These are phyloP conservation scores for Bipolaris sorokiniana DNA, from an alignment of 2,329 filamentous ascomycete species.

Conservation along the genomic window DNA sequence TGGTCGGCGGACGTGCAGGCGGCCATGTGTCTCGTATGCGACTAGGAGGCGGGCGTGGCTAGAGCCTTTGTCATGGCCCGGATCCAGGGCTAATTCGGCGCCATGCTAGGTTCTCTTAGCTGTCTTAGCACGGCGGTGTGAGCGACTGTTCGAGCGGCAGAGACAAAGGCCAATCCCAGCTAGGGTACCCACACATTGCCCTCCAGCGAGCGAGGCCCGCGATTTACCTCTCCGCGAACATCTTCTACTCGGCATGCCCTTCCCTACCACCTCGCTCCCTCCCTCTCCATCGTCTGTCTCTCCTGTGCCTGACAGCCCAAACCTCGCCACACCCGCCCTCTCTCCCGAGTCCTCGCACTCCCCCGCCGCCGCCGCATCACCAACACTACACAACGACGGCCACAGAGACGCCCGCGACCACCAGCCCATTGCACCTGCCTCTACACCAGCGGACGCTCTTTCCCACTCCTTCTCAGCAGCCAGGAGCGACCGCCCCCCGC, in stretches of 20 bases:
- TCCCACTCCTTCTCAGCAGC: conserved; percentile 2
- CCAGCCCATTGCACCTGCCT: conserved; percentile 8
- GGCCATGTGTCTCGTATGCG: conserved; percentile 39
- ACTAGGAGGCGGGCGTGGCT: conserved; percentile 28
- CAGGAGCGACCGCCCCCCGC: conserved; percentile 18
- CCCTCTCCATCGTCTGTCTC: conserved; percentile 33
- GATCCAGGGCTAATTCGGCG: conserved; percentile 32
- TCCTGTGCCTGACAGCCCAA: conserved; percentile 17
- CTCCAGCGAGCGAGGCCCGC: conserved; percentile 39
- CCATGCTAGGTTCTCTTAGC: conserved; percentile 35
- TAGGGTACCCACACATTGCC: conserved; percentile 45
- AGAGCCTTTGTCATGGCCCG: conserved; percentile 39
- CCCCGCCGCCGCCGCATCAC: neutral
- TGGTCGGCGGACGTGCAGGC: conserved; percentile 25
- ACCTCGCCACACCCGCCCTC: conserved; percentile 12
- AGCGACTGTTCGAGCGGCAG: conserved; percentile 30
- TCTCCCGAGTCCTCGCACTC: neutral
- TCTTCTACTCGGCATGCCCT: conserved; percentile 45
- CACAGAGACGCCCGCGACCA: conserved; percentile 4
- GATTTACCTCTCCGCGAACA: conserved; percentile 39
- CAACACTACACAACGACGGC: neutral
- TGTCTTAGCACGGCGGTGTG: conserved; percentile 40
- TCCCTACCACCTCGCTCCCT: conserved; percentile 36
- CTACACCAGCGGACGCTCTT: conserved; percentile 15
- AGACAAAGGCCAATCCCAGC: conserved; percentile 39